Evolutionary conservation across 78 protist genomes (phyloP), one percentile per base, ranked within the genome.

Genomic region (Diacronema lutheri): DNA sequence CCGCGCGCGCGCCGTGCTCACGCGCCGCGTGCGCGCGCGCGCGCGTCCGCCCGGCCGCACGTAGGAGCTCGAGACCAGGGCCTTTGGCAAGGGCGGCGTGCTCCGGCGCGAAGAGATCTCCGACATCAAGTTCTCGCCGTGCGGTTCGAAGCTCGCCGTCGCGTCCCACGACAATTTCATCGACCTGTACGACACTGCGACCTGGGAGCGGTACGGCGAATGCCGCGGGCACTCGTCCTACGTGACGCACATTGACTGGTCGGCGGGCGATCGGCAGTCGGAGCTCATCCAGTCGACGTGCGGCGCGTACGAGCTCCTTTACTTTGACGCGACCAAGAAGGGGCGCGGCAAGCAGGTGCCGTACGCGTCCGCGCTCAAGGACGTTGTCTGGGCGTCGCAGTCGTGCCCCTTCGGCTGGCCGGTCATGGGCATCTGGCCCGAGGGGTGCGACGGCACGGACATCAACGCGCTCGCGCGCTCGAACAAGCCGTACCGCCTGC

Each of bases 111-210:
- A 40, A 19, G 64, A 69, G 11, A 50, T 81, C 57, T 13, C 85
- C 57, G 85, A 81, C 57, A 26, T 81, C 35, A 81, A 81, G 86
- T 88, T 68, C 90, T 85, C 90, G 20, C 86, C 90, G 69, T 7
- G 37, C 57, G 88, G 89, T 14, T 4, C 2, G 14, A n/a, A 1
- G 33, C 66, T 91, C 6, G 94, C 94, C 26, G 86, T 84, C 4
- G 93, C 78, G 29, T n/a, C 50, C 41, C 46, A 25, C 74, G 76
- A 68, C 26, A 31, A 29, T 31, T n/a, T 31, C 55, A 61, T 82
- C 6, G 73, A 69, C 86, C 11, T 82, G 16, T 71, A 71, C 58
- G 16, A 14, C 37, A 1, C 56, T 1, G 37, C 21, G 37, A 1
- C 20, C 79, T 1, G 19, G 19, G 3, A 44, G 33, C 20, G 21